These are phyloP conservation scores for Suaeda aralocaspica DNA, from an alignment of 148 eudicot species.

Conservation along the genomic window DNA sequence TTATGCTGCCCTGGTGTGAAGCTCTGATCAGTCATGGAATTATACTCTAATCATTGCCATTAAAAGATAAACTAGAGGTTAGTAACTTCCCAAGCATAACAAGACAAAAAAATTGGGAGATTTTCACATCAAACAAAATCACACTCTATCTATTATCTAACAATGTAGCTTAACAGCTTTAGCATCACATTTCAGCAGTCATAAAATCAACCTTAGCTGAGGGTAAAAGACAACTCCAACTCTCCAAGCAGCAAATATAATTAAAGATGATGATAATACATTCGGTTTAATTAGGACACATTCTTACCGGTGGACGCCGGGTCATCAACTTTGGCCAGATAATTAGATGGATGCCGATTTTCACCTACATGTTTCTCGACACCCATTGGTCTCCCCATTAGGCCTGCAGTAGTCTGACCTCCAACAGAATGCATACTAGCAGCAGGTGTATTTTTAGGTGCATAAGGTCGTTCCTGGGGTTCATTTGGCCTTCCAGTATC, in stretches of 20 bases:
- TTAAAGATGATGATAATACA: too few relatives aligned
- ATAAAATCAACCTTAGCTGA: too few relatives aligned
- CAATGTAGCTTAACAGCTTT: too few relatives aligned
- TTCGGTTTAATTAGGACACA: not conserved
- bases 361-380: constrained; percentile 16
- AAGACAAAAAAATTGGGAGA: too few relatives aligned
- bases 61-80: not conserved
- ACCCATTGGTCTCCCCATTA: not conserved
- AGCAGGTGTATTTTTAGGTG: constrained; percentile 23
- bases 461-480: constrained; percentile 31
- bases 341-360: not conserved
- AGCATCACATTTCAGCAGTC: too few relatives aligned
- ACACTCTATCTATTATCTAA: too few relatives aligned
- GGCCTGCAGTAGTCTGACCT: constrained; percentile 14
- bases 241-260: too few relatives aligned
- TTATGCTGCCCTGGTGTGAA: not conserved
- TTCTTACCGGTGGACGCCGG: constrained; percentile 4
- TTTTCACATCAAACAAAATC: too few relatives aligned
- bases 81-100: not conserved
- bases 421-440: not conserved
- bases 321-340: not conserved
- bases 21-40: not conserved
- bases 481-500: constrained; percentile 21
- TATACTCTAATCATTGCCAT: not conserved
- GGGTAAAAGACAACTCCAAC: too few relatives aligned